These are phyloP conservation scores for Durotheca rogersii DNA, from an alignment of 495 filamentous ascomycete species.

Conservation along the genomic window DNA sequence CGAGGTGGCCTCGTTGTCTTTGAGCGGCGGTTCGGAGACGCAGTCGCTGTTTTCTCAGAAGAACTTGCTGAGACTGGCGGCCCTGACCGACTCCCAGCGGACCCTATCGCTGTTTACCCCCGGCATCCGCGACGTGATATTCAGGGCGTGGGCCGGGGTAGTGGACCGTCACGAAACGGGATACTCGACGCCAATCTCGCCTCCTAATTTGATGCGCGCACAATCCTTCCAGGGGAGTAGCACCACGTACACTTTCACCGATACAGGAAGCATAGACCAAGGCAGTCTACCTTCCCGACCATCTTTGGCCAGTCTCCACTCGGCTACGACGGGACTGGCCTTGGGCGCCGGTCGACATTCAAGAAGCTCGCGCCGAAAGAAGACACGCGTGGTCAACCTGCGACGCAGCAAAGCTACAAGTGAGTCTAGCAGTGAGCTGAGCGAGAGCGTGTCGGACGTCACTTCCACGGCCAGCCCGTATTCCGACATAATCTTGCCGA, in stretches of 20 bases:
- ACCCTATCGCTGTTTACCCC: conserved; percentile 88
- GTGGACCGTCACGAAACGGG: conserved; percentile 66
- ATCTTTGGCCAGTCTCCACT: conserved; percentile 49
- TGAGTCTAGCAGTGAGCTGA: conserved; percentile 52
- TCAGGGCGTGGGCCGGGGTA: conserved; percentile 86
- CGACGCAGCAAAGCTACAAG: conserved; percentile 62
- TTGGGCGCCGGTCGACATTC: conserved; percentile 65
- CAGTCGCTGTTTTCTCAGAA: conserved; percentile 89
- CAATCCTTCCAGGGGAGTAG: conserved; percentile 62
- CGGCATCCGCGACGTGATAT: conserved; percentile 77
- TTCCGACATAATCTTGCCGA: conserved; percentile 51
- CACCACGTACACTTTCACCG: conserved; percentile 64
- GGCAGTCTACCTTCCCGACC: conserved; percentile 49
- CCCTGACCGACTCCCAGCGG: conserved; percentile 76
- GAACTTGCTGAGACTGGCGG: conserved; percentile 74
- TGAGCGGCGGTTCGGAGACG: conserved; percentile 72
- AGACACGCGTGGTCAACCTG: conserved; percentile 91
- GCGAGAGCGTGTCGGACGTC: conserved; percentile 42
- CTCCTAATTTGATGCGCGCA: conserved; percentile 56
- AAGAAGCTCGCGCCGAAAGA: conserved; percentile 73
- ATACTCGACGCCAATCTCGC: conserved; percentile 56
- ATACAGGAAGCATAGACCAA: conserved; percentile 51
- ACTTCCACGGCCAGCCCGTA: conserved; percentile 41
- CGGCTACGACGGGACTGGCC: conserved; percentile 60
- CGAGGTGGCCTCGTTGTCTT: conserved; percentile 70